phyloP scores from a whole-genome alignment of 306 rosid species.

The Vigna unguiculata region DNA sequence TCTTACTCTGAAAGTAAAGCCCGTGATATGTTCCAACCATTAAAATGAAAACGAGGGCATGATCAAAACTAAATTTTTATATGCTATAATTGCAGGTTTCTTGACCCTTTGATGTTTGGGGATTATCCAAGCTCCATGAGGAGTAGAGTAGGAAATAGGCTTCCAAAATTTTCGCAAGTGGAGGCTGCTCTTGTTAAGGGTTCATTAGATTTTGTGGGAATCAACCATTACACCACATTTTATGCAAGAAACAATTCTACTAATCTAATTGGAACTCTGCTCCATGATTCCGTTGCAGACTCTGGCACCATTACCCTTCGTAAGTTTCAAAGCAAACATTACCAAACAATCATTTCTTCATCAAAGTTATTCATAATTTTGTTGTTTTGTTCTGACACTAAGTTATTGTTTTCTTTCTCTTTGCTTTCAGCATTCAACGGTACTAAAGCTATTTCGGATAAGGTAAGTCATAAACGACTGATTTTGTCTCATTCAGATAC shows the following conservation, averaged over 20 bases:
- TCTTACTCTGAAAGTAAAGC: conserved; percentile 8
- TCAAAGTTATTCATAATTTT: conserved; percentile 42
- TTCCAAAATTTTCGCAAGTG: conserved; percentile 66
- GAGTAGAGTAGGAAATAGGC: conserved; percentile 68
- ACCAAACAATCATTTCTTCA: background rate
- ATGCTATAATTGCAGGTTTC: conserved; percentile 65
- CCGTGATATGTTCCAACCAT: background rate
- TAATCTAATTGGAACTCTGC: conserved; percentile 44
- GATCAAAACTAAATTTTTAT: conserved; percentile 4
- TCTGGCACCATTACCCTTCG: conserved; percentile 78
- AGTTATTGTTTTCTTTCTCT: conserved; percentile 7
- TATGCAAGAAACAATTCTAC: conserved; percentile 57
- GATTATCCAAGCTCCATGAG: conserved; percentile 93
- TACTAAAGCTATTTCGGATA: conserved; percentile 67
- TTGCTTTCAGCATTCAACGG: conserved; percentile 78
- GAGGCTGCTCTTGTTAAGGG: conserved; percentile 75
- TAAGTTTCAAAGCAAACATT: conserved; percentile 53
- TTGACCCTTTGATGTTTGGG: conserved; percentile 86
- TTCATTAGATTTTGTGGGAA: conserved; percentile 91
- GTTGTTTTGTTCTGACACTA: conserved; percentile 45
- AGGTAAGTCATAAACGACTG: conserved; percentile 51
- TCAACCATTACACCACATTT: conserved; percentile 92
- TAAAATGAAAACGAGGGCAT: background rate
- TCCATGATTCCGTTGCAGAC: conserved; percentile 65
- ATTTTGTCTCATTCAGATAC: conserved; percentile 15